Base-by-base conservation (phyloP, 2,329 filamentous ascomycete species). In the Ascochyta viciae-villosae region DNA sequence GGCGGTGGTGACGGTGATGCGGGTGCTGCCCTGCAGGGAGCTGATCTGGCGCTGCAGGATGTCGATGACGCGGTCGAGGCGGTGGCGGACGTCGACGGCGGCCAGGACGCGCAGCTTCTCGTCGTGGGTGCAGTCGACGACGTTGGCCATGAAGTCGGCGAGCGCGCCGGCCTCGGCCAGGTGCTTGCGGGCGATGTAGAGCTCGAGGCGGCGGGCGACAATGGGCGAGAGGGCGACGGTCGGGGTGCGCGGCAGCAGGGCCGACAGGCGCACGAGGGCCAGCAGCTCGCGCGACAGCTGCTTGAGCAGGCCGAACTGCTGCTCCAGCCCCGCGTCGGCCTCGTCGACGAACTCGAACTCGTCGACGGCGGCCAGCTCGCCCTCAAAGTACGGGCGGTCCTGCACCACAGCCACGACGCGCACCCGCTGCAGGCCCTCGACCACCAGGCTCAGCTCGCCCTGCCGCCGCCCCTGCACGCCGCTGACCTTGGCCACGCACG, bases 91-190 rank as follows among this genome's bases (percentile, higher is more conserved):
- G 66, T 93, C 87, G 5, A 96, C 77, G 0, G 92, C 87, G n/a
- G 91, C 86, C 33, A 99, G 81, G 15, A 99, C 86, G 52, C 90
- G 87, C 50, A 99, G 82, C 76, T 96, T 97, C 72, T 99, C 95
- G 74, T 96, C 92, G 61, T 96, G 90, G 9, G 87, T 89, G 46
- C 90, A 88, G 61, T 96, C 92, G 3, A 96, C 86, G 23, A 98
- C 85, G 72, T 96, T 96, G 35, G 92, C 89, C 92, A 99, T 97
- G 74, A 98, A 98, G 74, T 99, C 95, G 6, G 95, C 94, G 9
- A 99, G 82, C 8, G 87, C 80, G 2, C 94, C 94, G 1, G 93
- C 93, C 64, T 98, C 92, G 38, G 86, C 82, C 46, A 95, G 75
- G 56, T 92, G 88, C 72, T 95, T 96, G 74, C 89, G 87, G 29